Conservation (phyloP, 2,329 filamentous ascomycete genomes). For the Penicillium sp. region DNA sequence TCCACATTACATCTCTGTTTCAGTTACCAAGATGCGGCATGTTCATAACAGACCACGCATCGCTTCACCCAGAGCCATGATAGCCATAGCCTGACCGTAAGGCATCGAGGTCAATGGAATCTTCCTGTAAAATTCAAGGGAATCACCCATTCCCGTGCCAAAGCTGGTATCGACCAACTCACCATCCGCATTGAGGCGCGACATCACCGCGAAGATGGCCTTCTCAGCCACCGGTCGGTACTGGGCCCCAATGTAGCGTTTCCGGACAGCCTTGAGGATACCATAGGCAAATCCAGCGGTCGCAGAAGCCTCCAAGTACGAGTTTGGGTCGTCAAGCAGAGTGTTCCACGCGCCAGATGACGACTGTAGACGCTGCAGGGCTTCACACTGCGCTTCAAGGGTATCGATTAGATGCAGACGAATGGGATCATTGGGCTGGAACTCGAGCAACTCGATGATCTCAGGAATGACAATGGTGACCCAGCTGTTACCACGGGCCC, state of each 20-base stretch:
- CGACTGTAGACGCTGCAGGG: constrained; percentile 59
- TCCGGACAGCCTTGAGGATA: constrained; percentile 68
- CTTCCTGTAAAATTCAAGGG: constrained; percentile 71
- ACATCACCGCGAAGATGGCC: constrained; percentile 64
- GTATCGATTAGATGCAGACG: constrained; percentile 51
- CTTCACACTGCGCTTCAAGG: constrained; percentile 65
- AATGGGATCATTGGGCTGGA: constrained; percentile 58
- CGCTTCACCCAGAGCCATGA: constrained; percentile 75
- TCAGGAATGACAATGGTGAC: constrained; percentile 80
- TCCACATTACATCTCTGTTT: not conserved
- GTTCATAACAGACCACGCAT: constrained; percentile 55
- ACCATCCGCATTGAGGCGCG: constrained; percentile 62
- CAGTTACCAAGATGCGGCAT: not conserved
- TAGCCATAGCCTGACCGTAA: constrained; percentile 80
- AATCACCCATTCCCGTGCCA: constrained; percentile 71
- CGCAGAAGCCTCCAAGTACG: constrained; percentile 71
- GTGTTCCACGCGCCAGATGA: constrained; percentile 68
- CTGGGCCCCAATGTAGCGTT: constrained; percentile 62
- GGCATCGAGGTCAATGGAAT: constrained; percentile 77
- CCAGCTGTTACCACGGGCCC: constrained; percentile 61
- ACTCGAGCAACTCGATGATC: constrained; percentile 68
- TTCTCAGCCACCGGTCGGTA: constrained; percentile 61
- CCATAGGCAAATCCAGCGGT: constrained; percentile 79
- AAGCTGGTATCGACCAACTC: constrained; percentile 73
- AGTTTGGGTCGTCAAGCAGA: constrained; percentile 66